Evolutionary conservation across 2,329 filamentous ascomycete genomes (phyloP).

Genomic region (Endothia cerciana): DNA sequence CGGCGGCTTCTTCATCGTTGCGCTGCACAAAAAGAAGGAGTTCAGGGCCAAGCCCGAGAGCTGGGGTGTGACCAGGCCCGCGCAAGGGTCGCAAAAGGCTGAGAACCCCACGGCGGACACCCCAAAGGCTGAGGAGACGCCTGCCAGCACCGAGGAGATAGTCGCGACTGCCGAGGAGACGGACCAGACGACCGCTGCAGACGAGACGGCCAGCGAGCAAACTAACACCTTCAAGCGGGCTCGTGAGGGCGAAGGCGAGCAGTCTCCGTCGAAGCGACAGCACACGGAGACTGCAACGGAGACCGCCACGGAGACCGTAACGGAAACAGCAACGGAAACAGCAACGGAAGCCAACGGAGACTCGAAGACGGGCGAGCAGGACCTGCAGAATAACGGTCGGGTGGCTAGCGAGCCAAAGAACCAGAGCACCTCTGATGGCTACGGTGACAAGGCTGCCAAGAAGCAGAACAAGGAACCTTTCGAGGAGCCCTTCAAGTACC

Average conservation of each 20-base stretch:
- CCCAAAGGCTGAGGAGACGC: constrained; percentile 20
- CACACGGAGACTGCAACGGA: constrained; percentile 28
- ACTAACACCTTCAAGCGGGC: constrained; percentile 24
- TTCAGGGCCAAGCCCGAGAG: constrained; percentile 78
- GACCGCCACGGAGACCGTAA: constrained; percentile 23
- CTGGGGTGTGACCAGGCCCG: constrained; percentile 37
- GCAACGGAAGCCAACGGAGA: constrained; percentile 16
- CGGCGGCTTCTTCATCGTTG: constrained; percentile 95
- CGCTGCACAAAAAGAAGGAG: constrained; percentile 88
- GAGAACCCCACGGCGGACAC: constrained; percentile 8
- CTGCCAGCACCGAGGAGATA: constrained; percentile 20
- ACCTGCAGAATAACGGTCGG: constrained; percentile 12
- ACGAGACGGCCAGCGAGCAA: not conserved
- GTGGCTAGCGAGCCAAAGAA: constrained; percentile 28
- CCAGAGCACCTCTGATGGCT: constrained; percentile 33
- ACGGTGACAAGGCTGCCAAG: constrained; percentile 38
- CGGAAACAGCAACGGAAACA: constrained; percentile 14
- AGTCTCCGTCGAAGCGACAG: constrained; percentile 24
- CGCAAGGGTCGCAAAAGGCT: constrained; percentile 14
- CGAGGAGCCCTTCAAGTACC: constrained; percentile 95
- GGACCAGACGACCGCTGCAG: constrained; percentile 15
- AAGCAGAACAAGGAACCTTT: constrained; percentile 56
- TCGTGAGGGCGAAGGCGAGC: constrained; percentile 28
- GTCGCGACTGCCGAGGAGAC: constrained; percentile 30
- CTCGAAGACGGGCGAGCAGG: constrained; percentile 14